Evolutionary conservation across 345 rosid genomes (phyloP).

Genomic region (Gossypium thurberi): DNA sequence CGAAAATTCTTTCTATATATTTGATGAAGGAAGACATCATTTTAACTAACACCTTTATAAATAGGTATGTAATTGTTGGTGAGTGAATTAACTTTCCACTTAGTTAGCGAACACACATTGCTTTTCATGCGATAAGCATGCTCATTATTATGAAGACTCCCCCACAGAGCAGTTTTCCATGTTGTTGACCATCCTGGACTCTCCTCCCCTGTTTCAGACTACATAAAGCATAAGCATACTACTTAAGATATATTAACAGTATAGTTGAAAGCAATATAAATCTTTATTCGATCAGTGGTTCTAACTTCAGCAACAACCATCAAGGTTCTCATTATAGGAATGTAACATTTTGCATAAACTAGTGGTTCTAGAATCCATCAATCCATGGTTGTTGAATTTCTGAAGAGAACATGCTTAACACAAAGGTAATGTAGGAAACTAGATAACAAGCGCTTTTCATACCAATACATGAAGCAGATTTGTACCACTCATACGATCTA

Average conservation of each 20-base stretch:
- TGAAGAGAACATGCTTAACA: background rate
- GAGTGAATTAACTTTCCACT: too few relatives aligned
- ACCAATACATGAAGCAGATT: background rate
- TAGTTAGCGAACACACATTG: too few relatives aligned
- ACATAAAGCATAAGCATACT: too few relatives aligned
- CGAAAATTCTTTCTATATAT: too few relatives aligned
- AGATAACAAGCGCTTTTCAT: background rate
- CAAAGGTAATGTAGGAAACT: background rate
- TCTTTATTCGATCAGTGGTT: background rate
- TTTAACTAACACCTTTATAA: too few relatives aligned
- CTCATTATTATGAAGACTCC: slow-evolving; percentile 18
- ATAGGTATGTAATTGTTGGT: too few relatives aligned
- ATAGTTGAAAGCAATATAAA: background rate
- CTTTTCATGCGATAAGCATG: slow-evolving; percentile 20
- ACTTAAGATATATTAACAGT: background rate
- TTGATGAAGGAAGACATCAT: too few relatives aligned
- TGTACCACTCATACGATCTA: background rate
- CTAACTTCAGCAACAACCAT: background rate
- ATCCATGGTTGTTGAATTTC: background rate
- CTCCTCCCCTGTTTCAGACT: too few relatives aligned
- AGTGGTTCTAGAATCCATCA: background rate
- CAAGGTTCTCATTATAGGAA: background rate
- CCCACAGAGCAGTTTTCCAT: slow-evolving; percentile 77
- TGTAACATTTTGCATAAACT: background rate
- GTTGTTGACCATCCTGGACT: background rate